Evolutionary conservation across 2,329 filamentous ascomycete genomes (phyloP), one percentile per base, ranked within the genome.

Genomic region (Drechslerella stenobrocha): DNA sequence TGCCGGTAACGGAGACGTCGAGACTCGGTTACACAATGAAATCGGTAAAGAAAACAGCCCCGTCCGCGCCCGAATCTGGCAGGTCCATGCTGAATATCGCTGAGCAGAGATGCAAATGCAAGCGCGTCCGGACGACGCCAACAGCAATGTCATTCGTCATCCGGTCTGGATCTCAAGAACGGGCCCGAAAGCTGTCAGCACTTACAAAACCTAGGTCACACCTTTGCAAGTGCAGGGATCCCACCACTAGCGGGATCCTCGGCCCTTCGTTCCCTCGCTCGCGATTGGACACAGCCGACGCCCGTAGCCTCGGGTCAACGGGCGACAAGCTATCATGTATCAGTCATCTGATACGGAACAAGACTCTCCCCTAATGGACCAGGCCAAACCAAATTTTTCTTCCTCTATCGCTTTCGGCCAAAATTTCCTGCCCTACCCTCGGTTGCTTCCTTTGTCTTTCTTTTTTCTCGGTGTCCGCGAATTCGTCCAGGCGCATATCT

Each of bases 201-300:
- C 48, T 52, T 20, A 47, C 44, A 2, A 30, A 11, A 30, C 23
- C 22, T 28, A 50, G 40, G 47, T 47, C 47, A 52, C 20, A 42
- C 28, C 26, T 20, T 44, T 51, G 3, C 35, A 32, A 9, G 18
- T 8, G 18, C 55, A 52, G 46, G 50, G 55, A 37, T 55, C 50
- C 32, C 48, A 23, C 44, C 46, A 56, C 63, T 67, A 67, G 50
- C 63, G 63, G 63, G 45, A 66, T 52, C 42, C 44, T 60, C 63
- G 63, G 63, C 52, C 63, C 63, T 67, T 23, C 18, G 32, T 35
- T 60, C 63, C 63, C 45, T 2, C 5, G 20, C 44, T 47, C 22
- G 9, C 44, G 13, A 42, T 42, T 42, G 37, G 37, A 42, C 15
- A 37, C 37, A 42, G 15, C 13, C 9, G 4, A 20, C 18, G 37